Conservation (phyloP, 2,329 filamentous ascomycete species). For the Nemania sp. region DNA sequence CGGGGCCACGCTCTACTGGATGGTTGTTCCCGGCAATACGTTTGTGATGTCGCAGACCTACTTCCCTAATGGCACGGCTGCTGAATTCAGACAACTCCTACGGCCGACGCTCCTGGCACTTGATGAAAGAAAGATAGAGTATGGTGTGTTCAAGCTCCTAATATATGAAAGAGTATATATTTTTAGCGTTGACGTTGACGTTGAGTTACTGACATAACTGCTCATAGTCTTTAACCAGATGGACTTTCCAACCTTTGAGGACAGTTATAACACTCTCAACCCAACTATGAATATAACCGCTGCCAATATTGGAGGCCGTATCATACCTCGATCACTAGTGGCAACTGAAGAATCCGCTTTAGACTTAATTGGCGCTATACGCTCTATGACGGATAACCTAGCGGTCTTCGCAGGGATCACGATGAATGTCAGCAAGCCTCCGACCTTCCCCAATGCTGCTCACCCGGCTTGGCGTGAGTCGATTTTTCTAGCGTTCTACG, state of each 20-base stretch:
- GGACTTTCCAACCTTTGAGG: constrained; percentile 20
- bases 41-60: constrained; percentile 15
- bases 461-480: constrained; percentile 41
- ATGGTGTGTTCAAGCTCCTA: constrained; percentile 13
- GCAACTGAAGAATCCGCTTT: constrained; percentile 1
- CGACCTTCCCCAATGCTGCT: constrained; percentile 36
- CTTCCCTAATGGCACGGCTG: constrained; percentile 14
- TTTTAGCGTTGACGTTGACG: background rate
- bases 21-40: constrained; percentile 7
- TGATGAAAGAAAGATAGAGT: constrained; percentile 18
- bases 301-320: constrained; percentile 22
- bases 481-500: constrained; percentile 35
- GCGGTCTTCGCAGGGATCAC: constrained; percentile 35
- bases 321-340: constrained; percentile 21
- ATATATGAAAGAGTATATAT: background rate
- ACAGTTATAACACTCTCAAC: constrained; percentile 15
- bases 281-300: constrained; percentile 20
- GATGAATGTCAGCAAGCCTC: constrained; percentile 33
- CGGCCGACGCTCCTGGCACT: constrained; percentile 18
- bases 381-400: constrained; percentile 35
- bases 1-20: constrained; percentile 13
- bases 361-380: constrained; percentile 38
- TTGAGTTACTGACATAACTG: background rate
- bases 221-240: background rate
- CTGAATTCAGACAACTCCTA: constrained; percentile 13